Evolutionary conservation across 305 asterid genomes (phyloP), one percentile per base, ranked within the genome.

Genomic region (Striga hermonthica): DNA sequence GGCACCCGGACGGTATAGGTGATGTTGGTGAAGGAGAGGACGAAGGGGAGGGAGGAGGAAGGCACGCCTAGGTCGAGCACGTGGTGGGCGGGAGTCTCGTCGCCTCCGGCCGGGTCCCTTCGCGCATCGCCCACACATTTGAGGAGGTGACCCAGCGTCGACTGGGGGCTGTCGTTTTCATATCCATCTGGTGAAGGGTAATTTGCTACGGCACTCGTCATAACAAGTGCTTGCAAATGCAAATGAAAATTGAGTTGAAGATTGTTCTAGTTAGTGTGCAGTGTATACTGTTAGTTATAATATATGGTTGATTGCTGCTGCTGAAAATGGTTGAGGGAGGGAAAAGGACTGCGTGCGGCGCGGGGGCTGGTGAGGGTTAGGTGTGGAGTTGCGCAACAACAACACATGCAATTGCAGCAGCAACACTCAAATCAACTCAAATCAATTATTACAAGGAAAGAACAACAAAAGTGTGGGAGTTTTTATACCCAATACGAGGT

Each of bases 41-140:
- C 74, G 9, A 85, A 81, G 0, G 89, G 90, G 22, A 89, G 73
- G 0, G 94, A 58, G 0, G 76, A 73, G 0, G 76, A 75, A 35
- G 75, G 74, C 13, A 71, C 82, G 28, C 45, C 76, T 45, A 85
- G 59, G n/a, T 90, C 94, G 5, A 90, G 84, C 13, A 74, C 85
- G 6, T 78, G 91, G 50, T 87, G 94, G 11, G 62, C 83, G 60
- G 97, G 95, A 0, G 97, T 83, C 35, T 87, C 90, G 6, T 87
- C 95, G 0, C 94, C 94, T 11, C 83, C 67, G 15, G 43, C 83
- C 13, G 31, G 31, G 31, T 85, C 91, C 71, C 81, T 85, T 31
- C 83, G 68, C n/a, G 66, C 83, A 41, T 84, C 94, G 1, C 97
- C 97, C 4, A 87, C 94, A 38, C 76, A 68, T 65, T 87, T 80